Conservation (phyloP, 1,284 basidiomycete species). For the Neolentinus lepideus region DNA sequence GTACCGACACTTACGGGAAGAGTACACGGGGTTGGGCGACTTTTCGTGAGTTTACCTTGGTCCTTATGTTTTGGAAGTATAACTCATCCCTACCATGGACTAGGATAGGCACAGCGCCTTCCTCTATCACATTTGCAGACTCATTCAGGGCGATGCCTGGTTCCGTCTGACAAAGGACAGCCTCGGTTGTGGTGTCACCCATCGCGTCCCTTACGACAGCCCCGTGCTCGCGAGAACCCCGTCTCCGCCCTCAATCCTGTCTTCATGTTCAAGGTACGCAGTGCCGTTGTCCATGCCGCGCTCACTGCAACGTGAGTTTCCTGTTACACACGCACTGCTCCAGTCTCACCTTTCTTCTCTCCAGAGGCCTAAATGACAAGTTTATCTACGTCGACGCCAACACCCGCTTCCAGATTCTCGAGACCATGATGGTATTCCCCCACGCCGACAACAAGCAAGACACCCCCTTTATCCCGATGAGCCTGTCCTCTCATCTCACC, state of each 20-base stretch:
- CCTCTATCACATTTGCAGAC: conserved; percentile 47
- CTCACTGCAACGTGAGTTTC: conserved; percentile 62
- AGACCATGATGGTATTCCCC: conserved; percentile 63
- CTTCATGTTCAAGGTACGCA: conserved; percentile 75
- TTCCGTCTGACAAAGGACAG: conserved; percentile 44
- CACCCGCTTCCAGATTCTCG: conserved; percentile 66
- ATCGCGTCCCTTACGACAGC: conserved; percentile 67
- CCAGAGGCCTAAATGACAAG: conserved; percentile 43
- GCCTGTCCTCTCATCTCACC: conserved; percentile 73
- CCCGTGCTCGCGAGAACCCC: conserved; percentile 57
- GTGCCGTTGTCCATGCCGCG: conserved; percentile 73
- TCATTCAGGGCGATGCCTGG: conserved; percentile 54
- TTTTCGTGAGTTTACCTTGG: too few species aligned
- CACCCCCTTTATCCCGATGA: conserved; percentile 77
- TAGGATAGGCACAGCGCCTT: conserved; percentile 44
- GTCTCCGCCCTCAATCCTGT: conserved; percentile 71
- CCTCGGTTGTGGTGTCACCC: conserved; percentile 53
- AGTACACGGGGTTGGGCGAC: too few species aligned
- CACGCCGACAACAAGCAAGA: conserved; percentile 79
- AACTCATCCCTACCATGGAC: conserved; percentile 30
- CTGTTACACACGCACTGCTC: too few species aligned
- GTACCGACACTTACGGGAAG: too few species aligned
- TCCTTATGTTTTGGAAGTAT: too few species aligned
- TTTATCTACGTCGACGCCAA: conserved; percentile 61
- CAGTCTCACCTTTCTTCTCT: too few species aligned